Evolutionary conservation across 2,329 filamentous ascomycete species (phyloP).

Genomic region (Thelonectria rubi): DNA sequence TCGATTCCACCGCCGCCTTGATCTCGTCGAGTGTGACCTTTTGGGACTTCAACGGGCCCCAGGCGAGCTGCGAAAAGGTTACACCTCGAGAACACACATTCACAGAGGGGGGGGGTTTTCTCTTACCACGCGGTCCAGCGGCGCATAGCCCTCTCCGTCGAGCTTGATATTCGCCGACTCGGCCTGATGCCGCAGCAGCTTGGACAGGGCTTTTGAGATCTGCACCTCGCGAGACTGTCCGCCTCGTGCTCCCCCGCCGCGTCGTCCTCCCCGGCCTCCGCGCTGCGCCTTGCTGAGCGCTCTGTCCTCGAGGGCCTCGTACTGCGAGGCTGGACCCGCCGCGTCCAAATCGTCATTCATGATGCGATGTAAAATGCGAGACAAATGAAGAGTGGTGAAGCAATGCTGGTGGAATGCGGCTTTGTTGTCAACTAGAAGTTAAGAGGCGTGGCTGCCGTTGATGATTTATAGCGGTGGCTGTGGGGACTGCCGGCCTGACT

Average conservation of each 20-base stretch:
- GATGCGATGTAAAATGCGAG: background rate
- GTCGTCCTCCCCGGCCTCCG: constrained; percentile 43
- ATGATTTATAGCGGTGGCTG: too few species aligned
- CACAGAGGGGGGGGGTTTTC: background rate
- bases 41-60: constrained; percentile 70
- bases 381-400: background rate
- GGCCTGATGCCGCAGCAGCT: constrained; percentile 65
- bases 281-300: constrained; percentile 24
- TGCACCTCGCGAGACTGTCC: constrained; percentile 54
- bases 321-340: constrained; percentile 16
- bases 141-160: constrained; percentile 67
- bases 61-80: constrained; percentile 55
- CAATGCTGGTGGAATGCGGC: too few species aligned
- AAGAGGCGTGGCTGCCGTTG: too few species aligned
- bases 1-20: constrained; percentile 71
- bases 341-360: constrained; percentile 31
- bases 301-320: constrained; percentile 39
- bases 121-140: constrained; percentile 67
- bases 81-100: background rate
- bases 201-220: constrained; percentile 64
- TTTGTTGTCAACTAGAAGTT: constrained; percentile 11
- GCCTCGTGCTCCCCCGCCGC: constrained; percentile 44
- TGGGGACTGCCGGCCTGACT: constrained; percentile 38
- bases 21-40: constrained; percentile 81
- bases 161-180: constrained; percentile 64